Base-by-base conservation (phyloP, 139 green algal species). In the Diplosphaera chodatii region DNA sequence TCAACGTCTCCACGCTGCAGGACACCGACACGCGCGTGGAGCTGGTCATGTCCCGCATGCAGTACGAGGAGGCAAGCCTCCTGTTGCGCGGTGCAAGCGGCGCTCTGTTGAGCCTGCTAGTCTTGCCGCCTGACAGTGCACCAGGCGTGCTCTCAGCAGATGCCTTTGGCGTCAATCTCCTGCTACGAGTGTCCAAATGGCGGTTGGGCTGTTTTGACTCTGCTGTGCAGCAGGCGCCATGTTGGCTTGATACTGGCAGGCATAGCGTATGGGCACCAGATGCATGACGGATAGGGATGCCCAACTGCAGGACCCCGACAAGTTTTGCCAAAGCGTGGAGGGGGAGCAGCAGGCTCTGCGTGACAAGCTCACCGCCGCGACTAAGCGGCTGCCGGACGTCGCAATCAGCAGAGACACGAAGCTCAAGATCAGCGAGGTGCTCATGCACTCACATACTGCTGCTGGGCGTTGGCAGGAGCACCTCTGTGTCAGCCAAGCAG, bases 1-100 rank as follows among this genome's bases (percentile, higher is more conserved):
- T 96, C 8, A 86, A 89, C 4, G 88, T 97, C 55, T 69, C 70
- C 30, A 97, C 92, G 2, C 70, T 97, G 66, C 75, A 79, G 76
- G 90, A 97, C 69, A 77, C 74, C 0, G 82, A 85, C 4, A 31
- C 82, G 70, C 89, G 94, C 72, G 91, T 88, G 15, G 74, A 91
- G 68, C 83, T 98, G 80, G 91, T 97, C 67, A 74, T 96, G 69
- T 88, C 96, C 85, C 85, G 90, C 69, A 81, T 96, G 30, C 84
- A 84, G 6, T 98, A 90, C 76, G 93, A 97, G 62, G 28, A 75
- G 70, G 75, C 73, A 28, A 28, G 27, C 25, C 28, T 25, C 18
- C 22, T 5, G 4, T 23, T 59, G 48, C 25, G 48, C 48, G 13
- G 48, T 59, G n/a, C n/a, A n/a, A n/a, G n/a, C n/a, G 16, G 25